Conservation (phyloP, 805 yeast genomes). For the Lachancea cidri region DNA sequence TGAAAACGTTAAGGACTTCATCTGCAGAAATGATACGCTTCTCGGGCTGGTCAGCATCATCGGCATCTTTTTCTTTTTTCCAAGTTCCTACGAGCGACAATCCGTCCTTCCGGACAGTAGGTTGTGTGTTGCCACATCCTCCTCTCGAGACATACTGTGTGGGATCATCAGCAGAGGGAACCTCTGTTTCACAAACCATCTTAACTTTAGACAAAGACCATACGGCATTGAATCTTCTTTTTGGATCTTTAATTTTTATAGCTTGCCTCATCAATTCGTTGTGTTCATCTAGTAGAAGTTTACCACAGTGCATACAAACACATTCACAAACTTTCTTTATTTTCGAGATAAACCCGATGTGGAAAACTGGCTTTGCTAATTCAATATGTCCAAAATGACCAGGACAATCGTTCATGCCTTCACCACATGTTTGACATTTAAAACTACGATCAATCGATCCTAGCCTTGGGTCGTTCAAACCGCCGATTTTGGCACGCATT, state of each 20-base stretch:
- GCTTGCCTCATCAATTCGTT: conserved; percentile 75
- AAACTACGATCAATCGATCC: conserved; percentile 96
- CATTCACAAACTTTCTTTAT: conserved; percentile 94
- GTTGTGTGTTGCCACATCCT: conserved; percentile 97
- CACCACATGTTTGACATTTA: conserved; percentile 99
- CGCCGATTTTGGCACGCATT: conserved; percentile 92
- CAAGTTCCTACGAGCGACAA: conserved; percentile 96
- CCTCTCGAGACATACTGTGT: conserved; percentile 65
- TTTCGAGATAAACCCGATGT: conserved; percentile 89
- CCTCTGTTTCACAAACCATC: conserved; percentile 92
- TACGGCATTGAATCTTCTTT: conserved; percentile 92
- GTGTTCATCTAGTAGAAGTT: conserved; percentile 76
- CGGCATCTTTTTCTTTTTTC: conserved; percentile 75
- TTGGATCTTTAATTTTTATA: conserved; percentile 83
- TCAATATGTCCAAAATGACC: conserved; percentile 99
- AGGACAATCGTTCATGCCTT: conserved; percentile 98
- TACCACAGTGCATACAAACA: conserved; percentile 99
- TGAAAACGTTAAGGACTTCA: conserved; percentile 86
- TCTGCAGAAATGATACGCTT: conserved; percentile 81
- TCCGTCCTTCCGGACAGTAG: conserved; percentile 93
- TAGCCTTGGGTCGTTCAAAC: conserved; percentile 92
- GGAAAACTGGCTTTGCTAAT: conserved; percentile 96
- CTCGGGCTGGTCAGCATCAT: conserved; percentile 88
- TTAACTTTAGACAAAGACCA: conserved; percentile 91
- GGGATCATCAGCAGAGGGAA: conserved; percentile 56